A percentile compares a stretch with the other conserved stretches of the same genome.
phyloP scores from a whole-genome alignment of 257 asterid genomes.

The Rhazya stricta region DNA sequence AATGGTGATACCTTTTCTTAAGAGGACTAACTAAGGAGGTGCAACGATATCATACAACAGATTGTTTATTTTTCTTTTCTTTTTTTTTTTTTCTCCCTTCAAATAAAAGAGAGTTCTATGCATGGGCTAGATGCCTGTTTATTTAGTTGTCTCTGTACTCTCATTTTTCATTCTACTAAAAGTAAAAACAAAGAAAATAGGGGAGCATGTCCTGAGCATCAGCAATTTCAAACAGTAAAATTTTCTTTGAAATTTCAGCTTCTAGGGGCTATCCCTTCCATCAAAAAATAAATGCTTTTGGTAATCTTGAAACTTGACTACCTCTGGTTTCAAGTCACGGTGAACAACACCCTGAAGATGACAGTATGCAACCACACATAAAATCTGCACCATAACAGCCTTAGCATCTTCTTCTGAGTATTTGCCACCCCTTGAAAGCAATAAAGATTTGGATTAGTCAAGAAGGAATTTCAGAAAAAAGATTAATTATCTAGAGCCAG shows the following conservation, averaged over 20 bases:
- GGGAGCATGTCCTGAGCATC: neutral
- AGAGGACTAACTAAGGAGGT: neutral
- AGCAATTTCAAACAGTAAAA: neutral
- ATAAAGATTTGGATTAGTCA: constrained; percentile 13
- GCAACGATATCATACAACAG: neutral
- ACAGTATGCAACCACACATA: constrained; percentile 64
- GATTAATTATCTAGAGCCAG: neutral
- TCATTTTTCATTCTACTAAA: neutral
- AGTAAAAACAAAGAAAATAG: neutral
- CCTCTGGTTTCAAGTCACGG: constrained; percentile 78
- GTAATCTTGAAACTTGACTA: constrained; percentile 11
- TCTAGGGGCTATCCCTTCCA: neutral
- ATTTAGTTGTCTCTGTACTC: neutral
- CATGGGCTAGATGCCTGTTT: neutral
- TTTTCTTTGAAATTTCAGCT: neutral
- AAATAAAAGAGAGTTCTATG: neutral
- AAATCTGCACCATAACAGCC: constrained; percentile 55
- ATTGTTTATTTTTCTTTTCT: too few species aligned
- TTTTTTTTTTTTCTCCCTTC: neutral
- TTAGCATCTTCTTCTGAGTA: constrained; percentile 67
- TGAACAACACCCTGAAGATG: constrained; percentile 87
- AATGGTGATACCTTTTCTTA: neutral
- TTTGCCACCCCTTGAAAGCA: constrained; percentile 57
- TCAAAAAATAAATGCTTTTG: neutral
- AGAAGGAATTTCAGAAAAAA: neutral